Percentiles rank a stretch among this genome's conserved stretches.
Conservation (phyloP, 169 alveolate genomes). For the Amoebophrya sp. region DNA sequence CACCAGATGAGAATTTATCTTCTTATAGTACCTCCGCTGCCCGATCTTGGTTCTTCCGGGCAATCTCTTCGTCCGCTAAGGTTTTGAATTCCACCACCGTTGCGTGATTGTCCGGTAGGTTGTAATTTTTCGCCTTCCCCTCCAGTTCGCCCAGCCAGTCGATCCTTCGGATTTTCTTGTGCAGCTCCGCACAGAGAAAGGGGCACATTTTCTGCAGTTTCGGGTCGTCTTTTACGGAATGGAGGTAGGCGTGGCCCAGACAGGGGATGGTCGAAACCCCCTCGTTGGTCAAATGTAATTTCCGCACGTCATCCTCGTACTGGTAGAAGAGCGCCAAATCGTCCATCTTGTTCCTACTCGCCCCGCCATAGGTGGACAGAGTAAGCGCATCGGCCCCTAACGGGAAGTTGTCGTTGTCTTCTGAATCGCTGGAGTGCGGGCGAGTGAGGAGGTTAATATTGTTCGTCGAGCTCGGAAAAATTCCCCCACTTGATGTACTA, state of each 20-base stretch:
- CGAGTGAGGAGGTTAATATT: too few relatives aligned
- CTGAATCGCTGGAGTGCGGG: too few relatives aligned
- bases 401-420: too few relatives aligned
- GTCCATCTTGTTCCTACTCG: neutral
- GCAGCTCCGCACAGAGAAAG: neutral
- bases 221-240: neutral
- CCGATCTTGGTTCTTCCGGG: neutral
- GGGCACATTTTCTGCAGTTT: neutral
- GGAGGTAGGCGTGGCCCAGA: neutral
- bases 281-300: neutral
- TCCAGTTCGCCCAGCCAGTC: neutral
- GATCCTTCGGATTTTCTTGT: neutral
- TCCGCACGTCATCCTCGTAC: neutral
- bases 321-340: neutral
- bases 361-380: too few relatives aligned
- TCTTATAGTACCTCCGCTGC: too few relatives aligned
- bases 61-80: neutral
- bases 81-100: neutral
- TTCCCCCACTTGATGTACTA: too few relatives aligned
- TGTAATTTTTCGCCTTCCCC: neutral
- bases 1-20: too few relatives aligned
- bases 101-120: neutral
- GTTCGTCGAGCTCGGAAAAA: too few relatives aligned
- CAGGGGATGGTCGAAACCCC: neutral
- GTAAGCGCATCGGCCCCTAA: too few relatives aligned